Base-by-base conservation (phyloP, 2,329 filamentous ascomycete species). In the Monosporascus sp. region DNA sequence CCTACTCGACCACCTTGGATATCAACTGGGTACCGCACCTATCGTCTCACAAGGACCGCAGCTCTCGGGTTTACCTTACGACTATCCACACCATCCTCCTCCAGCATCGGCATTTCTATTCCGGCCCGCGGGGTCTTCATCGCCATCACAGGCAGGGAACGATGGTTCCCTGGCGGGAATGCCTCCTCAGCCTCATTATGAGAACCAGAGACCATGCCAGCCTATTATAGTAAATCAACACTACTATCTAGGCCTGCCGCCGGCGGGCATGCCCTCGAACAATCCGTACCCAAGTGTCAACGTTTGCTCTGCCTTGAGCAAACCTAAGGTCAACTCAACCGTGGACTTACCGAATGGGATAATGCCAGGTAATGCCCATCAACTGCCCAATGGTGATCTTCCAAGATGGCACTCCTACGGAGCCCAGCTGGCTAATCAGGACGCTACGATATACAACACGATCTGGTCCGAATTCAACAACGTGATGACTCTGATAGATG, bases 401-500 rank as follows among this genome's bases (percentile, higher is more conserved):
- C 66, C 74, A 6, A 63, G 65, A 42, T 76, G 74, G 69, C 73
- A 78, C 44, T 63, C 64, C 14, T 67, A 72, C 38, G 70, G 70
- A 18, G 70, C 72, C 0, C 74, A 77, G 58, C 67, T 79, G 25
- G 64, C 75, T 42, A 73, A 73, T 56, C 74, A 78, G 57, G 70
- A 71, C 5, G 72, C 74, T 15, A 71, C 73, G 6, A 68, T 82
- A 18, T 83, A 76, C 60, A 82, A 88, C 61, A 72, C 82, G 51
- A 79, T 90, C 47, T 80, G 76, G 15, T 74, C 74, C 3, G 83
- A 83, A 50, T 79, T 92, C 55, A 80, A 89, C 65, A 72, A 82
- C 45, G 77, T 90, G 52, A 82, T 92, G 65, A 89, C 87, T 1
- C 75, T 80, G 27, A 90, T 92, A 51, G 88, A 92, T 65, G 74